Conservation (phyloP, 495 filamentous ascomycete species). For the Penicillium daleae region DNA sequence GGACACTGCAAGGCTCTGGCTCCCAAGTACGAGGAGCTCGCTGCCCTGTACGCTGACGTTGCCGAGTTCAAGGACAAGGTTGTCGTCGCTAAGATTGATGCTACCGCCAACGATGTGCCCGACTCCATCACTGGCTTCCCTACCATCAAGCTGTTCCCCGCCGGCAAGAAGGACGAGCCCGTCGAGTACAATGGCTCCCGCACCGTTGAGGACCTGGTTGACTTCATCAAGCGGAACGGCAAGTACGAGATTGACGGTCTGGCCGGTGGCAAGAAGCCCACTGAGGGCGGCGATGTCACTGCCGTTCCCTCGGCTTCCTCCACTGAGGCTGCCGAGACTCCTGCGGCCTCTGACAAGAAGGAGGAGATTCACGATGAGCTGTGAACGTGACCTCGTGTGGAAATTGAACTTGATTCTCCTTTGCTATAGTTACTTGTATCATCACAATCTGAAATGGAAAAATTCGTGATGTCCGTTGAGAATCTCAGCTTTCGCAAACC, state of each 20-base stretch:
- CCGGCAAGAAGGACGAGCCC: conserved; percentile 81
- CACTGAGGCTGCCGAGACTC: conserved; percentile 33
- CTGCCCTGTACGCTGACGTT: conserved; percentile 70
- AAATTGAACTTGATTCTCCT: conserved; percentile 20
- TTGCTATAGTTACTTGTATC: conserved; percentile 26
- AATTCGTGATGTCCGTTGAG: conserved; percentile 1
- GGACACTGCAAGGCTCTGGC: conserved; percentile 96
- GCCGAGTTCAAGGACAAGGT: conserved; percentile 79
- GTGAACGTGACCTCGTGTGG: conserved; percentile 31
- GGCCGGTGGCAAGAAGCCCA: conserved; percentile 47
- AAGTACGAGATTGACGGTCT: conserved; percentile 76
- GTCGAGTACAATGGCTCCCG: conserved; percentile 87
- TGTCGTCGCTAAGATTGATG: conserved; percentile 96
- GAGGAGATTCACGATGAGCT: conserved; percentile 48
- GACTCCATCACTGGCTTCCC: conserved; percentile 98
- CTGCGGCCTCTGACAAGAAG: conserved; percentile 35
- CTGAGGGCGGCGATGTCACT: conserved; percentile 36
- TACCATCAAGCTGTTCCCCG: conserved; percentile 97
- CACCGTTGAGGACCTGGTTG: conserved; percentile 89
- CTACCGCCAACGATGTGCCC: conserved; percentile 94
- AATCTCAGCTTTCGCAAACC: neutral
- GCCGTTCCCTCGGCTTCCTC: conserved; percentile 24
- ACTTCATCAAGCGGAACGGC: conserved; percentile 94
- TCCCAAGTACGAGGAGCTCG: conserved; percentile 83
- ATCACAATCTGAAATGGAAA: conserved; percentile 19